Evolutionary conservation across 495 filamentous ascomycete genomes (phyloP).

Genomic region (Monascus purpureus): DNA sequence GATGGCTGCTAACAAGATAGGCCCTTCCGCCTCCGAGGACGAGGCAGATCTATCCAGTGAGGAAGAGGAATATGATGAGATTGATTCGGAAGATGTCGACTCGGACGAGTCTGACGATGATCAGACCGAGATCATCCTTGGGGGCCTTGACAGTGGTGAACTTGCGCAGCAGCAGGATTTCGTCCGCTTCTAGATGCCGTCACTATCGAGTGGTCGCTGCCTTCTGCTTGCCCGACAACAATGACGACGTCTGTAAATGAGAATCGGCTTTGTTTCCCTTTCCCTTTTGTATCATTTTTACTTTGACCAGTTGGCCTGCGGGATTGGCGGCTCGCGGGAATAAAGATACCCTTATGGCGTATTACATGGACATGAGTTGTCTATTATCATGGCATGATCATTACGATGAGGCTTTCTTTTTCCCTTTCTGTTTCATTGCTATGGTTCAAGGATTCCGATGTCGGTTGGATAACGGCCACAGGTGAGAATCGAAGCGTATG

Average conservation of each 20-base stretch:
- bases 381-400: neutral
- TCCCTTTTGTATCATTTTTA: neutral
- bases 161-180: constrained; percentile 56
- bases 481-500: too few species aligned
- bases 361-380: too few species aligned
- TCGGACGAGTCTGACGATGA: constrained; percentile 77
- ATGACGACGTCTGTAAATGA: neutral
- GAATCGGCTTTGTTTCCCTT: neutral
- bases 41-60: constrained; percentile 74
- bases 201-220: too few species aligned
- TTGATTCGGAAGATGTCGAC: constrained; percentile 76
- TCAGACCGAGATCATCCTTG: constrained; percentile 26
- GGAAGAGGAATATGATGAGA: constrained; percentile 59
- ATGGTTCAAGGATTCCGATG: too few species aligned
- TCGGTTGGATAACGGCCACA: too few species aligned
- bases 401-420: too few species aligned
- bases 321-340: neutral
- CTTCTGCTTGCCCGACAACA: neutral
- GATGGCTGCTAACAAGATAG: constrained; percentile 30
- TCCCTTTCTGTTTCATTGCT: too few species aligned
- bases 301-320: neutral
- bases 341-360: neutral
- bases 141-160: constrained; percentile 33
- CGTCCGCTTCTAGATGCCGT: constrained; percentile 46
- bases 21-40: constrained; percentile 14